These are phyloP conservation scores for Colletotrichum sp. DNA, from an alignment of 2,329 filamentous ascomycete species.

Conservation along the genomic window DNA sequence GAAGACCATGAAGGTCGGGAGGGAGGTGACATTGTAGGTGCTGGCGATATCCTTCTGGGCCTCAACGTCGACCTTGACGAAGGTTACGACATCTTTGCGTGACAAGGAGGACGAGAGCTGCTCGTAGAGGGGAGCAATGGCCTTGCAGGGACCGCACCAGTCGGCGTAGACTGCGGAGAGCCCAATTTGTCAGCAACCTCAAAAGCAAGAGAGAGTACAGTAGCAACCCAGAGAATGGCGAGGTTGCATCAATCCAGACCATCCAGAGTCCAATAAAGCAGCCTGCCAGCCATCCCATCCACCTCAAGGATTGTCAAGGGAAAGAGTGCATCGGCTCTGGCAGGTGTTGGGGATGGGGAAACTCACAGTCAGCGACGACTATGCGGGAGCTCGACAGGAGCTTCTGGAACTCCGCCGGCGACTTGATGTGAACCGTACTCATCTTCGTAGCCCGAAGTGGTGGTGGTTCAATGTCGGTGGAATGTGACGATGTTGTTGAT, in stretches of 20 bases:
- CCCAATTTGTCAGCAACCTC: slow-evolving; percentile 28
- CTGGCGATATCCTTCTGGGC: slow-evolving; percentile 73
- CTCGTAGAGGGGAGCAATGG: slow-evolving; percentile 84
- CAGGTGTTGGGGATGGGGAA: neutral
- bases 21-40: slow-evolving; percentile 74
- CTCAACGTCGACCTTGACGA: slow-evolving; percentile 88
- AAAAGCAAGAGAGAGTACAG: neutral
- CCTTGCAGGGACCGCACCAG: slow-evolving; percentile 84
- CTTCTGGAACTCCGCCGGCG: slow-evolving; percentile 66
- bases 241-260: neutral
- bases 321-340: slow-evolving; percentile 22
- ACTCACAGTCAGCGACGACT: slow-evolving; percentile 88
- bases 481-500: slow-evolving; percentile 1
- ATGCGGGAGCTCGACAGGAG: slow-evolving; percentile 75
- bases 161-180: slow-evolving; percentile 76
- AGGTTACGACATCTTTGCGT: slow-evolving; percentile 74
- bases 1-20: slow-evolving; percentile 94
- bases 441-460: slow-evolving; percentile 29
- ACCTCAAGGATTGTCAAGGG: slow-evolving; percentile 26
- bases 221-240: neutral
- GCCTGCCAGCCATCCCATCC: neutral
- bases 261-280: neutral
- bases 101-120: slow-evolving; percentile 74
- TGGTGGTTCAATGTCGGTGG: neutral
- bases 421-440: slow-evolving; percentile 36